Conservation (phyloP, 2,329 filamentous ascomycete genomes). For the Zymoseptoria pseudotritici region DNA sequence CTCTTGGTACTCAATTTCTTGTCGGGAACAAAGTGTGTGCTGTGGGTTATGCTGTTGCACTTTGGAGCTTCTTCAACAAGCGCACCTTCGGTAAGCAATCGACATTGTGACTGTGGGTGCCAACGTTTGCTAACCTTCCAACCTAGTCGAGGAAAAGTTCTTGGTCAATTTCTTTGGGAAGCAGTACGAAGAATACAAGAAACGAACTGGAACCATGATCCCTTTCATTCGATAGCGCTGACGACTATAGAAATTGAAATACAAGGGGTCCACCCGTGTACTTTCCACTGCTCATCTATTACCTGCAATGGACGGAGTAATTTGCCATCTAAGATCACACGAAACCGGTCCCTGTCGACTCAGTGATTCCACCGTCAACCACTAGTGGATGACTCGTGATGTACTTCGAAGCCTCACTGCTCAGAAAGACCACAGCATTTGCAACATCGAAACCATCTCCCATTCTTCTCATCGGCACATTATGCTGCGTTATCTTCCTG, state of each 20-base stretch:
- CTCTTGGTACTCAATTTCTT: slow-evolving; percentile 83
- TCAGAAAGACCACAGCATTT: slow-evolving; percentile 81
- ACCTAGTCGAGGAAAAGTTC: slow-evolving; percentile 65
- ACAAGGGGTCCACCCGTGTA: background rate
- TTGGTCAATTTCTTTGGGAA: slow-evolving; percentile 76
- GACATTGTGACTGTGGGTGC: background rate
- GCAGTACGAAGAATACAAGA: slow-evolving; percentile 69
- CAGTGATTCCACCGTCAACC: slow-evolving; percentile 24
- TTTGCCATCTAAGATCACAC: background rate
- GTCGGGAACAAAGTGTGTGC: slow-evolving; percentile 80
- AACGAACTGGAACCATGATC: slow-evolving; percentile 67
- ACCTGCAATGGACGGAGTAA: background rate
- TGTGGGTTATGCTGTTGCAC: slow-evolving; percentile 60
- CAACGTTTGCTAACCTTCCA: slow-evolving; percentile 2
- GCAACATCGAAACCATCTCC: slow-evolving; percentile 57
- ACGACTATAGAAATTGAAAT: background rate
- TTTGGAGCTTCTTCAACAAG: slow-evolving; percentile 77
- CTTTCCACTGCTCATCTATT: background rate
- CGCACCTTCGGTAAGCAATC: slow-evolving; percentile 54
- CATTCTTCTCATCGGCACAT: slow-evolving; percentile 54
- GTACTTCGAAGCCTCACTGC: slow-evolving; percentile 76
- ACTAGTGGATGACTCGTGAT: slow-evolving; percentile 70
- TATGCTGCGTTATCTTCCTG: slow-evolving; percentile 44
- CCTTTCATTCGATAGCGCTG: slow-evolving; percentile 55
- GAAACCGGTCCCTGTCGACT: slow-evolving; percentile 21